A percentile compares a stretch with the other conserved stretches of the same genome.
phyloP scores from a whole-genome alignment of 1,284 basidiomycete genomes.

The Bjerkandera adusta region DNA sequence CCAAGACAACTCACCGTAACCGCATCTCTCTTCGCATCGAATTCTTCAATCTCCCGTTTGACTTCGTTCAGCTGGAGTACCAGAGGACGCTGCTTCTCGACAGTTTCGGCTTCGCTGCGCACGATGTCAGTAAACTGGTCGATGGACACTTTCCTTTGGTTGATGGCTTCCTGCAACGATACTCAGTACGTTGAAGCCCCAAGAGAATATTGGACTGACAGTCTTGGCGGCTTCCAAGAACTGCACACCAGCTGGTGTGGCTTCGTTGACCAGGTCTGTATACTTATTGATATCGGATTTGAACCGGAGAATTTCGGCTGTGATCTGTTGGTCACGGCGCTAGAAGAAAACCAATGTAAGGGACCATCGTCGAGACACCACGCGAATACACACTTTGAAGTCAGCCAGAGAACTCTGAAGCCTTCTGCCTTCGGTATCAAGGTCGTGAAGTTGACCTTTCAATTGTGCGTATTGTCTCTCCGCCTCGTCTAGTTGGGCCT shows the following conservation, averaged over 20 bases:
- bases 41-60: slow-evolving; percentile 46
- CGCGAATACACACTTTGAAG: slow-evolving; percentile 13
- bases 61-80: slow-evolving; percentile 43
- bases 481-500: slow-evolving; percentile 18
- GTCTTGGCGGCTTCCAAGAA: no score
- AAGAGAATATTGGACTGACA: no score
- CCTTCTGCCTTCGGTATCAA: slow-evolving; percentile 1
- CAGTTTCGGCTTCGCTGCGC: slow-evolving; percentile 39
- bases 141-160: slow-evolving; percentile 47
- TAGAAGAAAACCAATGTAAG: no score
- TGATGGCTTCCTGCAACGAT: slow-evolving; percentile 47
- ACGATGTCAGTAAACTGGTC: slow-evolving; percentile 48
- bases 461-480: slow-evolving; percentile 14
- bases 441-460: neutral
- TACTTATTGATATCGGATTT: no score
- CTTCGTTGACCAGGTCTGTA: no score
- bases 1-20: slow-evolving; percentile 38
- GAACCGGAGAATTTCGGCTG: no score
- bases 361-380: no score
- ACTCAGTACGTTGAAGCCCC: no score
- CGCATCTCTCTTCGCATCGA: slow-evolving; percentile 36
- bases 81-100: slow-evolving; percentile 40
- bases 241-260: slow-evolving; percentile 72
- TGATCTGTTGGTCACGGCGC: no score
- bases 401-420: slow-evolving; percentile 6